Conservation (phyloP, 140 eudicot genomes). For the Erigeron philadelphicus region DNA sequence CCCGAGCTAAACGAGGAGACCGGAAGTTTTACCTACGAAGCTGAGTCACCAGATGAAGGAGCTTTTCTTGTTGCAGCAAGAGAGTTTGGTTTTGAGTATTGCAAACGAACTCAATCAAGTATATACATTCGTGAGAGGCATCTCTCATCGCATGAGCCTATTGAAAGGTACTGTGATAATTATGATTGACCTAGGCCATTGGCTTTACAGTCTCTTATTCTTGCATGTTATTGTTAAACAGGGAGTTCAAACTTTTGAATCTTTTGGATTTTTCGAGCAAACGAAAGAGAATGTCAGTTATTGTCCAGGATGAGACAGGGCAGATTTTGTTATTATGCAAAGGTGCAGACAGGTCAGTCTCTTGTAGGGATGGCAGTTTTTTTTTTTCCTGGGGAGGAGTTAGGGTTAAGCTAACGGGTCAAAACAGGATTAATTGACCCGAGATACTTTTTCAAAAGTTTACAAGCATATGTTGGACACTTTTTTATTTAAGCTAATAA, state of each 20-base stretch:
- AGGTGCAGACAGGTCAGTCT: conserved; percentile 96
- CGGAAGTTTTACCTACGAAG: conserved; percentile 61
- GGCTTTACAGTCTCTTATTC: conserved; percentile 9
- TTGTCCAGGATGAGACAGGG: conserved; percentile 70
- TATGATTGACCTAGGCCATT: background rate
- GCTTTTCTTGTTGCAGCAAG: conserved; percentile 93
- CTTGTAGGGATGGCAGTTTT: background rate
- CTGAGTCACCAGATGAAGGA: conserved; percentile 92
- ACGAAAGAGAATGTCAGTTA: conserved; percentile 94
- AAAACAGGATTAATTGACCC: background rate
- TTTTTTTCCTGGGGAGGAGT: too few species aligned
- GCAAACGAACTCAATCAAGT: conserved; percentile 75
- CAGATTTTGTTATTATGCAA: conserved; percentile 85
- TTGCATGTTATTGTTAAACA: conserved; percentile 28
- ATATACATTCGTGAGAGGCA: conserved; percentile 65
- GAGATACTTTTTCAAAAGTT: conserved; percentile 8
- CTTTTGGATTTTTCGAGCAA: conserved; percentile 87
- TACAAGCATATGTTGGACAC: conserved; percentile 5
- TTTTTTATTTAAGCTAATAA: background rate
- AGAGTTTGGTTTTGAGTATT: conserved; percentile 85
- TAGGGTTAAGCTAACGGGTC: too few species aligned
- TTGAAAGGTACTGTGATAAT: conserved; percentile 52
- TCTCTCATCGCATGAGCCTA: conserved; percentile 44
- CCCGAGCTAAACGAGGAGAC: conserved; percentile 74
- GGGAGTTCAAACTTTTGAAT: conserved; percentile 88